Percentiles rank a stretch among this genome's conserved stretches.
These are phyloP conservation scores for Vitis rupestris DNA, from an alignment of 164 flowering plant genomes.

Conservation along the genomic window DNA sequence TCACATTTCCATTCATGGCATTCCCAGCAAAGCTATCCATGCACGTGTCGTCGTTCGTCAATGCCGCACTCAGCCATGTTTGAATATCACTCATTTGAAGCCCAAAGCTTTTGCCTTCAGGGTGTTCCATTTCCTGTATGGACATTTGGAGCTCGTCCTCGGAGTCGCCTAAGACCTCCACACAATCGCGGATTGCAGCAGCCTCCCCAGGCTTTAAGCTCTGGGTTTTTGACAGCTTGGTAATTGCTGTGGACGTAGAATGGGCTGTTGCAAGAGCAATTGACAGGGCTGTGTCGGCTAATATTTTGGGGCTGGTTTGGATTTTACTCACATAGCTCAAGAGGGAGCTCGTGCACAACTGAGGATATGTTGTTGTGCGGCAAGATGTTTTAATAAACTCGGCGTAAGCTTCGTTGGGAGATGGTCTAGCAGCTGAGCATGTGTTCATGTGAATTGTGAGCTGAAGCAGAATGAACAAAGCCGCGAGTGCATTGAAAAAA, in stretches of 20 bases:
- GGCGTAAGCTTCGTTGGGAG: not conserved
- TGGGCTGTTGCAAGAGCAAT: slow-evolving; percentile 20
- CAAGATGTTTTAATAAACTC: slow-evolving; percentile 30
- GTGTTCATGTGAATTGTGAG: slow-evolving; percentile 3
- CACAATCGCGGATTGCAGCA: slow-evolving; percentile 33
- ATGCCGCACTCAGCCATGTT: slow-evolving; percentile 53
- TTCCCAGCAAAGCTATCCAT: slow-evolving; percentile 37
- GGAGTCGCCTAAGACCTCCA: slow-evolving; percentile 30
- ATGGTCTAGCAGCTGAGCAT: slow-evolving; percentile 1
- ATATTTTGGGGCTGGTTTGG: slow-evolving; percentile 19
- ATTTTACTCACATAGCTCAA: slow-evolving; percentile 25
- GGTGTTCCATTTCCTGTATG: slow-evolving; percentile 16
- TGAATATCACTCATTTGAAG: slow-evolving; percentile 23
- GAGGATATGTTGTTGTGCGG: slow-evolving; percentile 23
- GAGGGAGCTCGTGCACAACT: slow-evolving; percentile 27
- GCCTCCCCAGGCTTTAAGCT: slow-evolving; percentile 18
- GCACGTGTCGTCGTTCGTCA: slow-evolving; percentile 49
- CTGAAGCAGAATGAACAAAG: slow-evolving; percentile 15
- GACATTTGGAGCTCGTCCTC: slow-evolving; percentile 34
- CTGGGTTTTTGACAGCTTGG: slow-evolving; percentile 10
- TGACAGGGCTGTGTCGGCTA: slow-evolving; percentile 30
- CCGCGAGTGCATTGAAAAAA: not conserved
- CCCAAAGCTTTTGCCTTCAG: slow-evolving; percentile 10
- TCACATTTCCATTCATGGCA: slow-evolving; percentile 20
- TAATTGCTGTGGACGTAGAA: slow-evolving; percentile 9